Evolutionary conservation across 2,329 filamentous ascomycete species (phyloP).

Genomic region (Scedosporium apiospermum): DNA sequence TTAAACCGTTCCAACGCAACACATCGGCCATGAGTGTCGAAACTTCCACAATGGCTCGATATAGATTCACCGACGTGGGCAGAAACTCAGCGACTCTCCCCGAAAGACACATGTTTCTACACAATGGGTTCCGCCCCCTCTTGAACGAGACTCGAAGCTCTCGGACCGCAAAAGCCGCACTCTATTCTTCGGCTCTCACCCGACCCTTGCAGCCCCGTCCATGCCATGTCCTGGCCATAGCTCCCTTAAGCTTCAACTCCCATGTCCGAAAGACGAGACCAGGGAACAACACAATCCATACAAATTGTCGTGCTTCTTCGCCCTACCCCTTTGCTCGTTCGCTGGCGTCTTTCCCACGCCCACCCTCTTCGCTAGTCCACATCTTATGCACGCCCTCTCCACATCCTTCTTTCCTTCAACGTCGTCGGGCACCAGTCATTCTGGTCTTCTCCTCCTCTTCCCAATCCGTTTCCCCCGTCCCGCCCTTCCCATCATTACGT

Average conservation of each 20-base stretch:
- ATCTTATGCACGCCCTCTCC: background rate
- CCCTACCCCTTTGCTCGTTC: too few species aligned
- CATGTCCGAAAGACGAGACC: background rate
- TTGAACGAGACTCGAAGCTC: background rate
- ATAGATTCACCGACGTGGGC: background rate
- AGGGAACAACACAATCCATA: background rate
- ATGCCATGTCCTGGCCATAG: background rate
- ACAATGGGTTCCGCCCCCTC: background rate
- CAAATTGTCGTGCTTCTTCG: background rate
- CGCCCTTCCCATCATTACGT: background rate
- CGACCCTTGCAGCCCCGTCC: background rate
- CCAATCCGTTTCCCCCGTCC: background rate
- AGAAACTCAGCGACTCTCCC: background rate
- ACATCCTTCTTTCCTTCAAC: background rate
- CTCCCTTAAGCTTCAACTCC: background rate
- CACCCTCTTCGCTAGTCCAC: background rate
- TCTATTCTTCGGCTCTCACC: background rate
- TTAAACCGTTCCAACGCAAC: background rate
- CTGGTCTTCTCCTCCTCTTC: background rate
- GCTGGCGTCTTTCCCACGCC: background rate
- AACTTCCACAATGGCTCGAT: background rate
- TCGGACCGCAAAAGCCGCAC: background rate
- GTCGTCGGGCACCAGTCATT: background rate
- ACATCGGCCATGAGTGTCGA: background rate
- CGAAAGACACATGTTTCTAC: background rate